Base-by-base conservation (phyloP, 164 flowering plant species). In the Malania oleifera region DNA sequence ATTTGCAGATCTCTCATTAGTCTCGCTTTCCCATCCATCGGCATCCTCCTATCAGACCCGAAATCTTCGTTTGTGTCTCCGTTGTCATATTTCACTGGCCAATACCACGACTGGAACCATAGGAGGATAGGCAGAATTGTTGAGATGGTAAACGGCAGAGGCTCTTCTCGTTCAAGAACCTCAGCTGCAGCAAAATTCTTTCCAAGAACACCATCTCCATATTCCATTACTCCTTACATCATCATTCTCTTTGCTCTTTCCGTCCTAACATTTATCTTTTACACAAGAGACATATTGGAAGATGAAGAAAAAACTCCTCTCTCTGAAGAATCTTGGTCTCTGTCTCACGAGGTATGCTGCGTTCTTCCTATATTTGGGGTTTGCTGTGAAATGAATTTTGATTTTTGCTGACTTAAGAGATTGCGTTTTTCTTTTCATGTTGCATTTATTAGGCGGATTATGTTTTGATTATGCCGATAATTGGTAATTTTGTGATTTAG, bases 171-270 rank as follows among this genome's bases (percentile, higher is more conserved):
- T 11, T 45, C 34, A 45, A 63, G 65, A 56, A 45, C n/a, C 54
- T 40, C 73, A 5, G 45, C 67, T n/a, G 12, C 66, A 20, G 4
- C 57, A n/a, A 72, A 56, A 53, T 53, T 57, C 54, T 45, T 65
- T 40, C 38, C 61, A 0, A 65, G 74, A 65, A 73, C 50, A 34
- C 67, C 56, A 34, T 75, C 78, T 17, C 67, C 50, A 24, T 61
- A 40, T 11, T 58, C 75, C n/a, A 13, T 76, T 26, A 50, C 77
- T 52, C 40, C 76, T 5, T 67, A 61, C 60, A 57, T 70, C 1
- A 57, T 69, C 47, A 5, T 74, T 37, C 60, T 82, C n/a, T 73
- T 77, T 56, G 73, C 60, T 1, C 62, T 77, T 58, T 77, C 84
- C 31, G 64, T 79, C 35, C 28, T 64, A 49, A 2, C 70, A 18